These are phyloP conservation scores for Blastocystis sp. DNA, from an alignment of 352 stramenopile genomes.

Conservation along the genomic window DNA sequence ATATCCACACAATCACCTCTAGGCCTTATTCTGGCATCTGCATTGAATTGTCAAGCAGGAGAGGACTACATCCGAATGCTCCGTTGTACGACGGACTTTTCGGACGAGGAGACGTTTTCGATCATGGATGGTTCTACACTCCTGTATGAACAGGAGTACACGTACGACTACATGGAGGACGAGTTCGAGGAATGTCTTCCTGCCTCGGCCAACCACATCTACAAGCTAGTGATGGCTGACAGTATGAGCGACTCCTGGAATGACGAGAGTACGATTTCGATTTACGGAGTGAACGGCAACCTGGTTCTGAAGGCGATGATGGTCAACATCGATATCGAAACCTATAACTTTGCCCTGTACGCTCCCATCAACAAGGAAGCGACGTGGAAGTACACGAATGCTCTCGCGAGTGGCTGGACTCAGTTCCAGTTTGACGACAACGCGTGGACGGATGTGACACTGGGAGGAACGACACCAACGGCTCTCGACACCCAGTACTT, in stretches of 20 bases:
- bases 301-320: constrained; percentile 12
- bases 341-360: background rate
- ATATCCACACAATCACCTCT: no score
- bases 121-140: background rate
- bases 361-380: background rate
- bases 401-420: background rate
- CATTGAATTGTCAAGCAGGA: no score
- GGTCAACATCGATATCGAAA: background rate
- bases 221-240: background rate
- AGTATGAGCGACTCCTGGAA: background rate
- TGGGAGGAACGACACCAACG: background rate
- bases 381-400: background rate
- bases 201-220: background rate
- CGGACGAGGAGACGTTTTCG: background rate
- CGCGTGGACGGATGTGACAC: background rate
- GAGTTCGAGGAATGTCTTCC: background rate
- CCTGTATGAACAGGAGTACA: background rate
- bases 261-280: background rate
- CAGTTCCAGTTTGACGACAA: background rate
- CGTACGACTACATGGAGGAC: background rate
- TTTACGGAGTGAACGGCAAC: constrained; percentile 5
- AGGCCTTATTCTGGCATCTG: no score
- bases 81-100: background rate
- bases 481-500: background rate
- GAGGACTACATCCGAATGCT: no score